A percentile compares a stretch with the other conserved stretches of the same genome.
Conservation (phyloP, 306 rosid species). For the Oxytropis ochrocephala region DNA sequence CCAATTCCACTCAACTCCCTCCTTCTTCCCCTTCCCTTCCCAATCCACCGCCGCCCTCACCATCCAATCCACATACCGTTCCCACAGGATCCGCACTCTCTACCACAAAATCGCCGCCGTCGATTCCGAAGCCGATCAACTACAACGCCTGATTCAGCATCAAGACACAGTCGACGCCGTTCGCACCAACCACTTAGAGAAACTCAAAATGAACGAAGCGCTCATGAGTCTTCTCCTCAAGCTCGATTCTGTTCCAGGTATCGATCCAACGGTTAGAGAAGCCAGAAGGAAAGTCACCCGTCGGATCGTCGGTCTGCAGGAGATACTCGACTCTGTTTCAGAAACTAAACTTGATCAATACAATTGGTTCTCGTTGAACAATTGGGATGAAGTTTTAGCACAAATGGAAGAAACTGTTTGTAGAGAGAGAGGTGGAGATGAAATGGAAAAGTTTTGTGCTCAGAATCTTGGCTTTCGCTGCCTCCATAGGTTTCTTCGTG, state of each 20-base stretch:
- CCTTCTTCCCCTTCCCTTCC: not conserved
- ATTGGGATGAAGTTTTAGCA: conserved; percentile 66
- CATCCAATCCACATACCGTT: conserved; percentile 69
- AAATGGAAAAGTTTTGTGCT: conserved; percentile 62
- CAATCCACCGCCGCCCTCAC: conserved; percentile 45
- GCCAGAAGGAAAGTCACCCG: conserved; percentile 76
- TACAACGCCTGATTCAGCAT: conserved; percentile 61
- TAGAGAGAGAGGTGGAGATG: conserved; percentile 72
- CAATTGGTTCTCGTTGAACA: conserved; percentile 27
- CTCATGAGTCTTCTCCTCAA: conserved; percentile 65
- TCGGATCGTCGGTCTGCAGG: conserved; percentile 89
- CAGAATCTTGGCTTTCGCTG: conserved; percentile 78
- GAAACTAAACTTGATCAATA: conserved; percentile 37
- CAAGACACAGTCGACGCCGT: conserved; percentile 95
- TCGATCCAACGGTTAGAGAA: conserved; percentile 73
- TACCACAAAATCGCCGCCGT: conserved; percentile 50
- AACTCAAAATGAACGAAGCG: conserved; percentile 70
- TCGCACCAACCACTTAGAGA: conserved; percentile 56
- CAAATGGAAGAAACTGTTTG: conserved; percentile 82
- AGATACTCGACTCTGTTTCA: conserved; percentile 61
- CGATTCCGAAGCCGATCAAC: conserved; percentile 51
- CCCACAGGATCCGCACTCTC: conserved; percentile 62
- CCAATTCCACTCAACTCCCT: conserved; percentile 37
- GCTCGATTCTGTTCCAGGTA: conserved; percentile 82
- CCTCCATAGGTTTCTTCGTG: conserved; percentile 72